Percentiles rank a stretch among this genome's conserved stretches.
These are phyloP conservation scores for Rhizophlyctis rosea DNA, from an alignment of 192 early-diverging fungal genomes.

Conservation along the genomic window DNA sequence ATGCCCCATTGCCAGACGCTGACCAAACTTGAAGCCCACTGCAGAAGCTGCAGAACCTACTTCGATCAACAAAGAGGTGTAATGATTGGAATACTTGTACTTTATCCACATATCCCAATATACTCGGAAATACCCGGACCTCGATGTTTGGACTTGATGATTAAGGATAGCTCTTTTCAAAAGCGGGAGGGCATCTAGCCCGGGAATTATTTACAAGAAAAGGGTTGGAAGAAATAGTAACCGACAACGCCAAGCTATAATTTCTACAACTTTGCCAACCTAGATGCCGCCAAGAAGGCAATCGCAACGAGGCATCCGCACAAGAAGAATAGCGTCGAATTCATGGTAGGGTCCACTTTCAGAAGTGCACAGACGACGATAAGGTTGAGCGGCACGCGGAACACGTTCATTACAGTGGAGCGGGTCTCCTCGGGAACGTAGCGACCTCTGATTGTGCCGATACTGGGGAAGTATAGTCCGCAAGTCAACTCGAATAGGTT, in stretches of 20 bases:
- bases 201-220: too few species aligned
- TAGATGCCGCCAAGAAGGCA: constrained; percentile 10
- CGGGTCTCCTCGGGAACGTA: constrained; percentile 45
- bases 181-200: too few species aligned
- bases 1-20: not conserved
- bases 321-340: constrained; percentile 21
- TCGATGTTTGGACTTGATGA: too few species aligned
- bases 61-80: too few species aligned
- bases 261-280: not conserved
- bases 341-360: constrained; percentile 18
- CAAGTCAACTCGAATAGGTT: constrained; percentile 44
- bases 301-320: constrained; percentile 15
- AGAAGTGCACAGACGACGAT: constrained; percentile 43
- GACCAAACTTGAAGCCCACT: too few species aligned
- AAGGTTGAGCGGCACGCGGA: constrained; percentile 50
- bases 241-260: too few species aligned
- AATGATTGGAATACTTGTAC: too few species aligned
- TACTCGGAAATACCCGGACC: too few species aligned
- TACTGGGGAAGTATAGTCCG: constrained; percentile 48
- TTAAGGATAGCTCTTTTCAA: too few species aligned
- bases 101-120: too few species aligned
- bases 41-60: too few species aligned
- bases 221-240: too few species aligned
- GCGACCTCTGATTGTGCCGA: constrained; percentile 34
- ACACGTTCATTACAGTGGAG: constrained; percentile 49